Percentiles rank a stretch among this genome's conserved stretches.
phyloP scores from a whole-genome alignment of 331 rosid genomes.

The Pyrus hybrid region DNA sequence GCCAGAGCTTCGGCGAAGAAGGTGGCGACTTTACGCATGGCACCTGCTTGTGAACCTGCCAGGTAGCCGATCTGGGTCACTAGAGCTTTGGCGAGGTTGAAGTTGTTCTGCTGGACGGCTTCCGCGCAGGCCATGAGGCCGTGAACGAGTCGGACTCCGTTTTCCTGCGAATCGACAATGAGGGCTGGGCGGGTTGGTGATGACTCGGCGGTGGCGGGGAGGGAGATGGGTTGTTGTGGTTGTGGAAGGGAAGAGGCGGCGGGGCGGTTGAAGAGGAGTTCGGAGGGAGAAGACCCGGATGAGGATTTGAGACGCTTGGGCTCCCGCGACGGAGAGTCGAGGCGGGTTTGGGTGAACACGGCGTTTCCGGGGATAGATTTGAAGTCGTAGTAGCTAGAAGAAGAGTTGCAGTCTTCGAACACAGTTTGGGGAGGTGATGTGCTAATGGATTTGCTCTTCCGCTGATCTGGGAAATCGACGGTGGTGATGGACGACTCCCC shows the following conservation, averaged over 20 bases:
- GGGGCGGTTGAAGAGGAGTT: neutral
- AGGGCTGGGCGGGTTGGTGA: conserved; percentile 41
- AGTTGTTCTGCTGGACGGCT: too few relatives aligned
- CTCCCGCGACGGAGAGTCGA: conserved; percentile 29
- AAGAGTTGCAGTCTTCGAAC: conserved; percentile 40
- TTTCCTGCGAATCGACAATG: conserved; percentile 66
- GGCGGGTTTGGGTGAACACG: conserved; percentile 20
- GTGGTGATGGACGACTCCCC: conserved; percentile 56
- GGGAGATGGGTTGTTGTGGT: neutral
- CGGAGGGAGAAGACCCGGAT: conserved; percentile 11
- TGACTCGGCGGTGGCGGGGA: conserved; percentile 12
- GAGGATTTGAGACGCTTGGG: conserved; percentile 48
- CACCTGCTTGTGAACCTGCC: conserved; percentile 59
- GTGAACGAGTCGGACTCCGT: conserved; percentile 81
- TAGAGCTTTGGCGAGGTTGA: too few relatives aligned
- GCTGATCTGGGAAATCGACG: conserved; percentile 27
- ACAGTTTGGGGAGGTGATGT: neutral
- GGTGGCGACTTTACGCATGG: conserved; percentile 85
- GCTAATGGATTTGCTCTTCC: neutral
- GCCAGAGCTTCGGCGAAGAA: conserved; percentile 84
- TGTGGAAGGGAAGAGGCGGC: conserved; percentile 6
- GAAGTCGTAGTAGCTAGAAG: conserved; percentile 61
- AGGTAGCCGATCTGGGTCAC: too few relatives aligned
- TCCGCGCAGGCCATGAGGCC: neutral
- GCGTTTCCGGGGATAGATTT: conserved; percentile 72